Conservation (phyloP, 192 early-diverging fungal species). For the Pilaira anomala region DNA sequence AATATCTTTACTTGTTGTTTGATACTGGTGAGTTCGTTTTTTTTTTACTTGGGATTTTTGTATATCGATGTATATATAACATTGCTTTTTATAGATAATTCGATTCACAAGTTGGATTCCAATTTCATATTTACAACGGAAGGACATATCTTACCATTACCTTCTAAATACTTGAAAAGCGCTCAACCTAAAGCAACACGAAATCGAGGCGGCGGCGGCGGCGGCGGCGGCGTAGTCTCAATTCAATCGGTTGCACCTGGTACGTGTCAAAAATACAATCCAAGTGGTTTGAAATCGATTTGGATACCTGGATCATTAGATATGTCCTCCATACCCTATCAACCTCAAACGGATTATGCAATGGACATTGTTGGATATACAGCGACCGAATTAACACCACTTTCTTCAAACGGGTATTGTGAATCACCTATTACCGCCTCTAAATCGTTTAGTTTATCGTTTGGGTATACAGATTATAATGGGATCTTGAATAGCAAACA, state of each 20-base stretch:
- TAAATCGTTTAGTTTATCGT: slow-evolving; percentile 16
- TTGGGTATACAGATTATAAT: slow-evolving; percentile 35
- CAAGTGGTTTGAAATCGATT: background rate
- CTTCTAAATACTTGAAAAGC: slow-evolving; percentile 22
- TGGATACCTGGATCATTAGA: slow-evolving; percentile 1
- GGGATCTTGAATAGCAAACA: background rate
- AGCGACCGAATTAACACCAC: slow-evolving; percentile 5
- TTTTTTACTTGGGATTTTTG: too few relatives aligned
- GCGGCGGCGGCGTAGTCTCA: too few relatives aligned
- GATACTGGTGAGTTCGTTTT: slow-evolving; percentile 56
- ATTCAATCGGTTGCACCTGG: background rate
- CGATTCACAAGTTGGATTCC: slow-evolving; percentile 63
- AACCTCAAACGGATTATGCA: slow-evolving; percentile 51
- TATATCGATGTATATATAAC: background rate
- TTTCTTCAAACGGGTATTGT: slow-evolving; percentile 44
- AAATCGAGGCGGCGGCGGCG: too few relatives aligned
- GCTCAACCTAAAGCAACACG: background rate
- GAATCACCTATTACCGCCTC: slow-evolving; percentile 30
- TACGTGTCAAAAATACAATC: slow-evolving; percentile 13
- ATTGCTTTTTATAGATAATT: slow-evolving; percentile 30
- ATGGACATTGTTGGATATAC: slow-evolving; percentile 42
- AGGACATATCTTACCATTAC: slow-evolving; percentile 54
- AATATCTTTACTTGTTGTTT: slow-evolving; percentile 97
- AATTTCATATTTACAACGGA: slow-evolving; percentile 90
- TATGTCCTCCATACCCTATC: slow-evolving; percentile 39